Percentiles rank a stretch among this genome's conserved stretches.
Evolutionary conservation across 768 basidiomycete species (phyloP).

Genomic region (Kockovaella imperatae): DNA sequence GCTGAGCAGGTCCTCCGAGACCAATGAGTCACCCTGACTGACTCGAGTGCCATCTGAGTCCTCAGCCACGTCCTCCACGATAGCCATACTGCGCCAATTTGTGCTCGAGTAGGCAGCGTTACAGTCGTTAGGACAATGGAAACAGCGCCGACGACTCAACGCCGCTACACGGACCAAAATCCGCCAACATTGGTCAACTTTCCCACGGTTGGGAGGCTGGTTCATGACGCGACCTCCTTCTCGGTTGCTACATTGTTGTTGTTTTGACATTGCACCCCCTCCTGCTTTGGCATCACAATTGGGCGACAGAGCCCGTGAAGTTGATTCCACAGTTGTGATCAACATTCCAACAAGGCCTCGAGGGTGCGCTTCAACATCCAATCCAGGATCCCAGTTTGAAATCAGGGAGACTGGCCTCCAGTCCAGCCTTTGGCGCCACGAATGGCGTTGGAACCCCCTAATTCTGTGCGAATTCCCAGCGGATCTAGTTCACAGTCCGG

Average conservation of each 20-base stretch:
- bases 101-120: not conserved
- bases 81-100: constrained; percentile 15
- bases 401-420: no score
- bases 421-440: no score
- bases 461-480: no score
- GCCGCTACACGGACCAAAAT: not conserved
- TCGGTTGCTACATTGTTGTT: no score
- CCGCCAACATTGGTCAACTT: not conserved
- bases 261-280: not conserved
- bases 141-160: not conserved
- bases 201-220: not conserved
- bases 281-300: not conserved
- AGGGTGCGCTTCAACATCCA: not conserved
- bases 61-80: constrained; percentile 25
- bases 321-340: not conserved
- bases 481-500: no score
- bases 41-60: not conserved
- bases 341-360: not conserved
- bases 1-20: constrained; percentile 1
- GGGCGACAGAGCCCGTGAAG: no score
- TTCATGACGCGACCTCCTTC: no score
- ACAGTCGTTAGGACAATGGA: constrained; percentile 8
- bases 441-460: no score
- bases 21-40: not conserved
- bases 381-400: no score